Evolutionary conservation across 2,329 filamentous ascomycete genomes (phyloP), one percentile per base, ranked within the genome.

Genomic region (Capronia epimyces): DNA sequence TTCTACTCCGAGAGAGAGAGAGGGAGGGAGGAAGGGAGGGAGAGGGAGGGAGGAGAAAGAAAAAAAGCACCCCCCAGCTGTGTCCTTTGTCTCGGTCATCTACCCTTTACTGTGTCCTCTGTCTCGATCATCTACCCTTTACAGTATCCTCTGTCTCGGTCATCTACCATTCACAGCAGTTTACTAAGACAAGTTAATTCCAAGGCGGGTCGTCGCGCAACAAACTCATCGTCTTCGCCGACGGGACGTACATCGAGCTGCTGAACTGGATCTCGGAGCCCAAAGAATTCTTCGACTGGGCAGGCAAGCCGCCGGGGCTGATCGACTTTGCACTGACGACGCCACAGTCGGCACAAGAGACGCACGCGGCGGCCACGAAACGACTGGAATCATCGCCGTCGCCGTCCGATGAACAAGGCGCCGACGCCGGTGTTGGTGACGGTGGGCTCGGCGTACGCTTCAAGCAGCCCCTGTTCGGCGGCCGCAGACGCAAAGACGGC

Each of bases 211-310:
- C 61, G 5, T 56, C 55, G 13, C 57, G 50, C 21, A 63, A 63
- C 51, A 62, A 62, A 47, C 60, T 63, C 47, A 56, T 63, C 43
- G 53, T 63, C 50, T 61, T 62, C 53, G 43, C 54, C 16, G 60
- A 63, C 46, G 60, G 61, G 15, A 62, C 61, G 13, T 62, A 60
- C 43, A 48, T 63, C 46, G 61, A 63, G 46, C 53, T 63, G n/a
- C 56, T 63, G 36, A 58, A 54, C 34, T 63, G 61, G 60, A 56
- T 60, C 40, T 37, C 39, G 10, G 47, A 53, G 25, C 58, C 57
- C 7, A 49, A 45, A 20, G 57, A 60, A 20, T 58, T 58, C 36
- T 50, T 56, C 46, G 51, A 60, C 41, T 63, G 61, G 60, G 55
- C 54, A 3, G 22, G 43, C 36, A 62, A 61, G 52, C 39, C 58